A percentile compares a stretch with the other conserved stretches of the same genome.
These are phyloP conservation scores for Ligustrum vulgare DNA, from an alignment of 257 asterid species.

Conservation along the genomic window DNA sequence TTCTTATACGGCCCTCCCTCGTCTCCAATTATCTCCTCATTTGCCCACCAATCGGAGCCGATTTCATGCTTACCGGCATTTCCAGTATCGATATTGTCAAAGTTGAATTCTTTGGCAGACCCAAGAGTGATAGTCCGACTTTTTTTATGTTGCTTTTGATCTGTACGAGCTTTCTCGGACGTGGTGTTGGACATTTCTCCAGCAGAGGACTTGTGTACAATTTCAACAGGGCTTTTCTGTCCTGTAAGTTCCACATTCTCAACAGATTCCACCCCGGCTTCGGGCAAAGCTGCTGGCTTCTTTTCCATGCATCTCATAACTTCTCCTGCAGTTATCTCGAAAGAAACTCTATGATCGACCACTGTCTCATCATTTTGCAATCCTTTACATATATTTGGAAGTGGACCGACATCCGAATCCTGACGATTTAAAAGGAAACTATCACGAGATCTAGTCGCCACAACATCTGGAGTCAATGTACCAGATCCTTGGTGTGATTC, in stretches of 20 bases:
- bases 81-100: constrained; percentile 59
- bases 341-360: constrained; percentile 68
- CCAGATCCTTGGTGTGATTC: constrained; percentile 76
- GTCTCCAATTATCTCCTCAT: constrained; percentile 38
- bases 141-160: constrained; percentile 35
- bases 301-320: constrained; percentile 60
- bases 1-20: constrained; percentile 28
- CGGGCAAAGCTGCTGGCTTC: constrained; percentile 37
- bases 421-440: constrained; percentile 40
- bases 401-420: constrained; percentile 44
- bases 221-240: constrained; percentile 27
- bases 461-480: constrained; percentile 65
- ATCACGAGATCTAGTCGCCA: constrained; percentile 34
- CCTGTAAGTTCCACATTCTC: constrained; percentile 30
- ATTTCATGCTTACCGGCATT: constrained; percentile 40
- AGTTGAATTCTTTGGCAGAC: constrained; percentile 78
- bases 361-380: constrained; percentile 37
- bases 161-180: constrained; percentile 31
- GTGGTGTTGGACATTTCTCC: constrained; percentile 35
- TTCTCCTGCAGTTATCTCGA: constrained; percentile 68
- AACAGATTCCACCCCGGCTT: constrained; percentile 27
- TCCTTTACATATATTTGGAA: constrained; percentile 33
- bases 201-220: constrained; percentile 17
- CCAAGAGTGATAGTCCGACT: constrained; percentile 70
- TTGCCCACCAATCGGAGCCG: constrained; percentile 76